A percentile compares a stretch with the other conserved stretches of the same genome.
These are phyloP conservation scores for Hypoxylon lienhwacheense DNA, from an alignment of 495 filamentous ascomycete genomes.

Conservation along the genomic window DNA sequence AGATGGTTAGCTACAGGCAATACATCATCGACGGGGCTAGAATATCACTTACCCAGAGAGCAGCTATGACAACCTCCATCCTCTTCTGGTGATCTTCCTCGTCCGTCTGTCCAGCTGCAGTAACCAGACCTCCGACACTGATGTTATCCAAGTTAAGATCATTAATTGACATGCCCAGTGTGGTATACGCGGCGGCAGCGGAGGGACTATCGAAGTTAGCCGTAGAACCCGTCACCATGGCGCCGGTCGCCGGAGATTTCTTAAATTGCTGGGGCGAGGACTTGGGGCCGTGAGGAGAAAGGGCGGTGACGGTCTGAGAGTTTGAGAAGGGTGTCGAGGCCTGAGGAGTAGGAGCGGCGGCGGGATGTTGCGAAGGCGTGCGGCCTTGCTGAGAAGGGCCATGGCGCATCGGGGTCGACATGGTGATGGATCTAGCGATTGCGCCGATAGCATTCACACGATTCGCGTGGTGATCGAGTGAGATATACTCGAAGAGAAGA, in stretches of 20 bases:
- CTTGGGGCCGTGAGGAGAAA: slow-evolving; percentile 54
- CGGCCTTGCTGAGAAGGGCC: slow-evolving; percentile 52
- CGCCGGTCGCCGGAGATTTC: slow-evolving; percentile 53
- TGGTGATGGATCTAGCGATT: slow-evolving; percentile 21
- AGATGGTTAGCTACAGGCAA: slow-evolving; percentile 3
- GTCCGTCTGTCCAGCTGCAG: slow-evolving; percentile 44
- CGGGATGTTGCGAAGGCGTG: slow-evolving; percentile 51
- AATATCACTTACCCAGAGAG: slow-evolving; percentile 42
- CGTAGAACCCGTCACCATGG: slow-evolving; percentile 34
- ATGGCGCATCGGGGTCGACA: slow-evolving; percentile 57
- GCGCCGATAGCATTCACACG: neutral
- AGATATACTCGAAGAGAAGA: no score
- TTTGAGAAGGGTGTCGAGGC: slow-evolving; percentile 59
- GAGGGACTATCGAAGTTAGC: slow-evolving; percentile 59
- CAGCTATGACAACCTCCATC: slow-evolving; percentile 56
- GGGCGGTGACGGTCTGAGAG: slow-evolving; percentile 46
- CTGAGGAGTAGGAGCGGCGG: slow-evolving; percentile 55
- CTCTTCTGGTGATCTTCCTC: slow-evolving; percentile 62
- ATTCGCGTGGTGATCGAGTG: no score
- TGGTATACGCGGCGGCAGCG: slow-evolving; percentile 53
- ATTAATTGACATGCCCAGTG: slow-evolving; percentile 43
- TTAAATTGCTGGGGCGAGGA: slow-evolving; percentile 59
- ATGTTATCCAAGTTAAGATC: slow-evolving; percentile 49
- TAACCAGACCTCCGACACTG: slow-evolving; percentile 37
- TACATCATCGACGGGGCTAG: slow-evolving; percentile 24